Percentiles rank a stretch among this genome's conserved stretches.
Conservation (phyloP, 768 basidiomycete species). For the Lentinula raphanica region DNA sequence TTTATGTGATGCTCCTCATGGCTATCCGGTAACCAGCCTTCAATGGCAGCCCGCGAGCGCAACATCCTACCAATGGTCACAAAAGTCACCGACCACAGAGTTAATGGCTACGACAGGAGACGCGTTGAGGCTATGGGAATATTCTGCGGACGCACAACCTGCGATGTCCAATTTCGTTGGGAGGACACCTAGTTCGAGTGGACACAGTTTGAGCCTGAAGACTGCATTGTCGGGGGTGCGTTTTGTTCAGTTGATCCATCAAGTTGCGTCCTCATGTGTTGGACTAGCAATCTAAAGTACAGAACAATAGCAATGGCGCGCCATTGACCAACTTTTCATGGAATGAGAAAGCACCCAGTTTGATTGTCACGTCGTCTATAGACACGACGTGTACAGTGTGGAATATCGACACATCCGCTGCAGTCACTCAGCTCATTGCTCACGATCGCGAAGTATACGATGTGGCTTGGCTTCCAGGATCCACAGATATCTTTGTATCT, state of each 20-base stretch:
- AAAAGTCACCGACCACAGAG: conserved; percentile 66
- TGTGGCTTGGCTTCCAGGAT: conserved; percentile 96
- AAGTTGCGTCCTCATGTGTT: conserved; percentile 3
- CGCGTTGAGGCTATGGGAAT: conserved; percentile 89
- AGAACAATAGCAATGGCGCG: conserved; percentile 75
- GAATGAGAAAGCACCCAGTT: conserved; percentile 88
- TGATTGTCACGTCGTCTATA: conserved; percentile 95
- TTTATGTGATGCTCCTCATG: conserved; percentile 77
- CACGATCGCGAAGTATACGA: conserved; percentile 97
- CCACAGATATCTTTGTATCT: conserved; percentile 95
- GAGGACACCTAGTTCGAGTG: conserved; percentile 47
- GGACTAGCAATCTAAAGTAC: conserved; percentile 80
- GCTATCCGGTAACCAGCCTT: conserved; percentile 89
- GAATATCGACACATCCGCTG: conserved; percentile 92
- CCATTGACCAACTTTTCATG: conserved; percentile 97
- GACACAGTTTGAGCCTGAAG: conserved; percentile 67
- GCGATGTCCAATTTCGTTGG: conserved; percentile 66
- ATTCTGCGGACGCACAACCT: conserved; percentile 60
- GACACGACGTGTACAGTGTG: conserved; percentile 99
- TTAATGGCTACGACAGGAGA: conserved; percentile 92
- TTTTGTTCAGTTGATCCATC: conserved; percentile 13
- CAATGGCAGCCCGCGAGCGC: conserved; percentile 88
- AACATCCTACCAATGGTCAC: conserved; percentile 58
- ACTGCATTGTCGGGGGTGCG: conserved; percentile 78
- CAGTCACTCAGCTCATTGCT: conserved; percentile 95